These are phyloP conservation scores for Colletotrichum chrysophilum DNA, from an alignment of 2,329 filamentous ascomycete species.

Conservation along the genomic window DNA sequence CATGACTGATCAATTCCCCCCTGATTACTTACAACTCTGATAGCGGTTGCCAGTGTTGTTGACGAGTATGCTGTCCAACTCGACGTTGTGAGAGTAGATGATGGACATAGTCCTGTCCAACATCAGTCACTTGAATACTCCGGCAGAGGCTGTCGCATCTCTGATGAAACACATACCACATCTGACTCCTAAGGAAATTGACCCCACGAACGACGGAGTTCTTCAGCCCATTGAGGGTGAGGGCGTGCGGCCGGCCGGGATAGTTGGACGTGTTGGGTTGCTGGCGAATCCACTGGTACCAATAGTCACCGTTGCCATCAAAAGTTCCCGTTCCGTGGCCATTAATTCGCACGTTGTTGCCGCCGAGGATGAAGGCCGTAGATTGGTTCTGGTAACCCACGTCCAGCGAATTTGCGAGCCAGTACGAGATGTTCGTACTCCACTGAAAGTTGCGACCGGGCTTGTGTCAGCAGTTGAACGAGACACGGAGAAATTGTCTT, in stretches of 20 bases:
- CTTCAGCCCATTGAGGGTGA: conserved; percentile 49
- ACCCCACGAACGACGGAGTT: conserved; percentile 50
- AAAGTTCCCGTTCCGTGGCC: conserved; percentile 51
- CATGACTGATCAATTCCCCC: background rate
- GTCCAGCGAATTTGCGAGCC: conserved; percentile 45
- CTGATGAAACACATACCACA: conserved; percentile 44
- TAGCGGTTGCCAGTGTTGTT: conserved; percentile 43
- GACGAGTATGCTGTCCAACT: conserved; percentile 50
- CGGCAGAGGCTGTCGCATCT: background rate
- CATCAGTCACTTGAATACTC: background rate
- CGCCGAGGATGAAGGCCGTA: conserved; percentile 52
- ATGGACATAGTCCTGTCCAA: conserved; percentile 44
- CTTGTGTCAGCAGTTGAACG: background rate
- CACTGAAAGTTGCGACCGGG: conserved; percentile 25
- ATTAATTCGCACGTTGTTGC: conserved; percentile 47
- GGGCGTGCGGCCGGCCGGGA: conserved; percentile 51
- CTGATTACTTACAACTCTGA: conserved; percentile 19
- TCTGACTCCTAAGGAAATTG: conserved; percentile 53
- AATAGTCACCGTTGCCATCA: conserved; percentile 57
- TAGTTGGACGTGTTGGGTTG: conserved; percentile 36
- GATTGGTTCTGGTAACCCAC: conserved; percentile 53
- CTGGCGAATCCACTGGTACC: conserved; percentile 49
- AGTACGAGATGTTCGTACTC: conserved; percentile 46
- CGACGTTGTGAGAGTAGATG: conserved; percentile 44
- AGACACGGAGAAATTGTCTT: background rate